Base-by-base conservation (phyloP, 75 land plant species). In the Selaginella tamariscina region DNA sequence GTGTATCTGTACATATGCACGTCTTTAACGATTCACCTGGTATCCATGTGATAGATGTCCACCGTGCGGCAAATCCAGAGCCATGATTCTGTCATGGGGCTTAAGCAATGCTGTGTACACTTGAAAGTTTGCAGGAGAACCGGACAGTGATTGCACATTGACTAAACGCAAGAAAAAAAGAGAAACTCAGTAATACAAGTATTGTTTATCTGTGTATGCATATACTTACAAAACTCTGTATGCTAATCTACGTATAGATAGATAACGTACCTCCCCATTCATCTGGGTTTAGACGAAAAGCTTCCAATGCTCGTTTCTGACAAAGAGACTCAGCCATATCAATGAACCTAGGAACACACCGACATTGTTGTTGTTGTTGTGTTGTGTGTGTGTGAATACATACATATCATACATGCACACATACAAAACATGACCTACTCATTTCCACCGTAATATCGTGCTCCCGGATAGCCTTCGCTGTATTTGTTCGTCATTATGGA, bases 381-480 rank as follows among this genome's bases (percentile, higher is more conserved):
- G n/a, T n/a, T n/a, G n/a, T n/a, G n/a, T n/a, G n/a, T n/a, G n/a
- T n/a, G n/a, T n/a, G n/a, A n/a, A n/a, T n/a, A n/a, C n/a, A n/a
- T n/a, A 60, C 24, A 9, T 60, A 24, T 66, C 67, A 32, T n/a
- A 22, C 13, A 33, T 29, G 20, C 30, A 26, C 0, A 1, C 1
- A 33, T 66, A 21, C 22, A 54, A 68, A 73, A 74, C 78, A 21
- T n/a, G n/a, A 30, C 87, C 27, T 87, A 88, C 92, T 88, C 92
- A 71, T 88, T 88, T 73, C 92, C 88, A 55, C 92, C 91, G 65
- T 88, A 88, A 71, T 88, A 88, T 75, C 91, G 74, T 0, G 88
- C 88, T 32, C 90, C 90, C 62, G 88, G 88, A 72, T 82, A 82
- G 0, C 90, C 90, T 59, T 87, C 91, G 65, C 84, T 81, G 77